Base-by-base conservation (phyloP, 352 stramenopile genomes). In the Phytopythium montanum region DNA sequence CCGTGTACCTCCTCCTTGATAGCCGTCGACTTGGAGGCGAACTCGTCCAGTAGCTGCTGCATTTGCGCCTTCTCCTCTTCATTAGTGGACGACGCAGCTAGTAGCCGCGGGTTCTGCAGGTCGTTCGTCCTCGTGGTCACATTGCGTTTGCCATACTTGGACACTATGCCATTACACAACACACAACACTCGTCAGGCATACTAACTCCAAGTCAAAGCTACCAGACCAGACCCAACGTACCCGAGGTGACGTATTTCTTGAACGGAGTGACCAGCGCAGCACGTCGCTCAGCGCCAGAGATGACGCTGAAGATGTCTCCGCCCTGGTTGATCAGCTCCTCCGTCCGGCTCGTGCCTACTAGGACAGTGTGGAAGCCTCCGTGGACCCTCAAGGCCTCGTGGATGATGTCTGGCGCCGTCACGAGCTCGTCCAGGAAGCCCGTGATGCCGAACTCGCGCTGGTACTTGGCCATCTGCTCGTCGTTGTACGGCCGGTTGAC, bases 181-280 rank as follows among this genome's bases (percentile, higher is more conserved):
- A 55, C 23, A 16, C 21, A 12, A 12, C 39, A 28, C 19, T 26
- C 5, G 21, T 31, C 29, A 26, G 33, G 9, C 1, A 38, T 28
- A 42, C 5, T 33, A 7, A 29, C 9, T 1, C 31, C 19, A n/a
- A 5, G 23, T 38, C 6, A 3, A 9, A 2, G 5, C 16, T 9
- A 21, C 44, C 14, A 3, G 4, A 5, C 10, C 13, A 2, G 5
- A 8, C 6, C 5, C 72, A 25, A n/a, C n/a, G n/a, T 62, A 87
- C 81, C 79, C 56, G 83, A 87, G 5, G 82, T 88, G 18, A 94
- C 80, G 42, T 95, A 95, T 75, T 92, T 93, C 60, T 95, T 94
- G 62, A 66, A 88, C 5, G 87, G 87, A 12, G 85, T 95, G 23
- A 94, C 75, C 21, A 95, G 90, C 9, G 81, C 81, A 28, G 80